Percentiles rank a stretch among this genome's conserved stretches.
Conservation (phyloP, 179 eudicot species). For the Heliamphora pulchella region DNA sequence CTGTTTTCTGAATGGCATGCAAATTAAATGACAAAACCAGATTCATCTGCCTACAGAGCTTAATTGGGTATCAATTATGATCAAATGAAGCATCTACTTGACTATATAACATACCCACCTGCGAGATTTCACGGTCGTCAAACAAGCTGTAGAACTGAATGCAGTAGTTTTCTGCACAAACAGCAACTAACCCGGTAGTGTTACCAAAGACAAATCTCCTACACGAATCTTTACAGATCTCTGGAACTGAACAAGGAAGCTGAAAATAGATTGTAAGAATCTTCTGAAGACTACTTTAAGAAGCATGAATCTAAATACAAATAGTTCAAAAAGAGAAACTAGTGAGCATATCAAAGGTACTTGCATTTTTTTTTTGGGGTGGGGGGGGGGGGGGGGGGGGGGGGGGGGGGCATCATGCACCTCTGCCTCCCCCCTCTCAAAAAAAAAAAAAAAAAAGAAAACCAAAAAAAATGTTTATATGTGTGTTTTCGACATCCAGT, state of each 20-base stretch:
- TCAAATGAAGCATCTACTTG: background rate
- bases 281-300: background rate
- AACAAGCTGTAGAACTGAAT: slow-evolving; percentile 84
- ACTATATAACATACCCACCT: slow-evolving; percentile 38
- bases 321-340: background rate
- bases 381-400: no score
- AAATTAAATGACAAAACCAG: background rate
- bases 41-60: background rate
- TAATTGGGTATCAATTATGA: background rate
- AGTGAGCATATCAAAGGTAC: background rate
- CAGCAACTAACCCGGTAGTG: slow-evolving; percentile 56
- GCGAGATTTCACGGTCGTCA: slow-evolving; percentile 68
- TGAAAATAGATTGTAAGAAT: slow-evolving; percentile 37
- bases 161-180: slow-evolving; percentile 66
- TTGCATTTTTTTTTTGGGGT: no score
- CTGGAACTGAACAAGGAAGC: slow-evolving; percentile 69
- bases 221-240: slow-evolving; percentile 38
- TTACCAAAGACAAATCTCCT: slow-evolving; percentile 49
- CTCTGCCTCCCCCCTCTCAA: no score
- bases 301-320: background rate
- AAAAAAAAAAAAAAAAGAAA: no score
- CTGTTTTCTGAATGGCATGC: background rate
- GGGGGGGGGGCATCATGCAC: no score
- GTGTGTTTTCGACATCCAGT: background rate
- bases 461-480: no score